Percentiles rank a stretch among this genome's conserved stretches.
Conservation (phyloP, 2,329 filamentous ascomycete genomes). For the Beauveria scarabaeidicola region DNA sequence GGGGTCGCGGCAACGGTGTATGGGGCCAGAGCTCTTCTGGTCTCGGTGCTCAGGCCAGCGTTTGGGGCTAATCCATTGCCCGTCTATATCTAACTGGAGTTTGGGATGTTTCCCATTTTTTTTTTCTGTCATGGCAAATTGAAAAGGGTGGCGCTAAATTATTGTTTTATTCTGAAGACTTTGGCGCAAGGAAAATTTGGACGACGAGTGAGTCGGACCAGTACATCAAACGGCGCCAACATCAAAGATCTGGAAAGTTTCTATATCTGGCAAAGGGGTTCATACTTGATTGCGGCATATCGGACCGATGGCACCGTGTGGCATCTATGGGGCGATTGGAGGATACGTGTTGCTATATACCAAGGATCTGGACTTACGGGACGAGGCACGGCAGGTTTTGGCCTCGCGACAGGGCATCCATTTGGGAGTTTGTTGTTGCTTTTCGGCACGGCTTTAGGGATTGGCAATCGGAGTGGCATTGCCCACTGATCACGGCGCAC, state of each 20-base stretch:
- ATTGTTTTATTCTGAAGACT: background rate
- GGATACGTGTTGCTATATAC: slow-evolving; percentile 6
- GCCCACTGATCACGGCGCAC: slow-evolving; percentile 5
- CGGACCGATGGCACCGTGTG: slow-evolving; percentile 3
- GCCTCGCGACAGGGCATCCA: slow-evolving; percentile 6
- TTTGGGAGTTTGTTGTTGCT: slow-evolving; percentile 10
- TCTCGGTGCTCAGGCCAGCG: slow-evolving; percentile 81
- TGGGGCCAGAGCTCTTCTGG: slow-evolving; percentile 78
- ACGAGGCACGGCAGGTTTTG: slow-evolving; percentile 3
- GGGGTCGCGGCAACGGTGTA: slow-evolving; percentile 72
- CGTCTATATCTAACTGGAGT: background rate
- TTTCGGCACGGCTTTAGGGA: slow-evolving; percentile 7
- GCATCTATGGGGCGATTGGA: slow-evolving; percentile 3
- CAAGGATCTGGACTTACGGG: slow-evolving; percentile 6
- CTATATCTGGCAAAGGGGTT: background rate
- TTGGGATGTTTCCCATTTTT: slow-evolving; percentile 15
- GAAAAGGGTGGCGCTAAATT: background rate
- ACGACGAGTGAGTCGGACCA: background rate
- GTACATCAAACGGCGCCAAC: slow-evolving; percentile 2
- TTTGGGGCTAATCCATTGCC: slow-evolving; percentile 64
- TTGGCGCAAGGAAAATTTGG: slow-evolving; percentile 4
- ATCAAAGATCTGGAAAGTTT: slow-evolving; percentile 1
- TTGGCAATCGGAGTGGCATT: slow-evolving; percentile 1
- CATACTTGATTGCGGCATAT: slow-evolving; percentile 5
- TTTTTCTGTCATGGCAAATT: background rate